phyloP scores from a whole-genome alignment of 2,329 filamentous ascomycete genomes.

The Massarina eburnea region DNA sequence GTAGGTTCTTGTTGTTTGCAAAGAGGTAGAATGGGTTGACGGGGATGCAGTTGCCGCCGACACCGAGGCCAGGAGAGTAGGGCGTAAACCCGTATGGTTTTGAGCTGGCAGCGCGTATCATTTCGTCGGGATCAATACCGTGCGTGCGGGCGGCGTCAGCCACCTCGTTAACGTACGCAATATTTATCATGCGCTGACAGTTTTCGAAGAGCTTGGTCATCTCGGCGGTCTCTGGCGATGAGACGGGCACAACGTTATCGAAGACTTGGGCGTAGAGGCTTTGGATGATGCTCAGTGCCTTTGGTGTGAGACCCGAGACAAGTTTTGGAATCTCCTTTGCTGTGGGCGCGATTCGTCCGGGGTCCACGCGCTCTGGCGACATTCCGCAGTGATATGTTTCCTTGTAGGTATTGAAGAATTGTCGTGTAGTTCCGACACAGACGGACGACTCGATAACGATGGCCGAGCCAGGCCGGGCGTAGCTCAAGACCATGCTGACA shows the following conservation, averaged over 20 bases:
- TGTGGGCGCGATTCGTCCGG: constrained; percentile 45
- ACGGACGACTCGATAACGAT: constrained; percentile 58
- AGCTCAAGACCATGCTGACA: constrained; percentile 42
- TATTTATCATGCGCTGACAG: constrained; percentile 58
- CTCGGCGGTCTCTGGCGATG: constrained; percentile 57
- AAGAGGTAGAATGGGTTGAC: constrained; percentile 49
- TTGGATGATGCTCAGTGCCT: constrained; percentile 48
- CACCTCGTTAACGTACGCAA: constrained; percentile 60
- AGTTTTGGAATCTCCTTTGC: constrained; percentile 55
- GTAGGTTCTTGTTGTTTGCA: constrained; percentile 3
- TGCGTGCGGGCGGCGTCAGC: constrained; percentile 53
- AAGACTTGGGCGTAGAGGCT: constrained; percentile 52
- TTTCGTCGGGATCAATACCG: constrained; percentile 53
- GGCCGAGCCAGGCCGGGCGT: constrained; percentile 49
- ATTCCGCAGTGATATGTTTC: constrained; percentile 37
- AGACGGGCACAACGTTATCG: constrained; percentile 52
- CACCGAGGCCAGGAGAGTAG: constrained; percentile 51
- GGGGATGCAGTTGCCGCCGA: constrained; percentile 59
- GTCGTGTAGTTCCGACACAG: constrained; percentile 57
- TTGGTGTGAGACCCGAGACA: constrained; percentile 49
- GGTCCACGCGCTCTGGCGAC: constrained; percentile 50
- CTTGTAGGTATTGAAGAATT: constrained; percentile 52
- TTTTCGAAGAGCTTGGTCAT: constrained; percentile 63
- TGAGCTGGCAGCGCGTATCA: constrained; percentile 52
- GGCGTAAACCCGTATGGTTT: constrained; percentile 55